Evolutionary conservation across 257 asterid species (phyloP).

Genomic region (Solanum sparsipilum): DNA sequence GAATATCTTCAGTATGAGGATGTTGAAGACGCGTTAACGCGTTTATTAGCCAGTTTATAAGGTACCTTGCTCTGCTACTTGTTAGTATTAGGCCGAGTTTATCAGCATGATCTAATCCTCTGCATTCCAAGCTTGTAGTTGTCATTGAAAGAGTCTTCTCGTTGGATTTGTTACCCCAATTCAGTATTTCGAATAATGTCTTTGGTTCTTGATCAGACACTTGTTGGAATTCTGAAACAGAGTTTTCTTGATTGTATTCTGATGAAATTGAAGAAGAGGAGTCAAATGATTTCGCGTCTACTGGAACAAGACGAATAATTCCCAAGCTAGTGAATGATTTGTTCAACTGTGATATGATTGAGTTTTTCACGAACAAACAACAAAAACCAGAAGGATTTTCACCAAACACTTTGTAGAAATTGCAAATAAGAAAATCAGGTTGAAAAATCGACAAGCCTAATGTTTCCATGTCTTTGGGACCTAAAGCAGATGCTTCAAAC

Average conservation of each 20-base stretch:
- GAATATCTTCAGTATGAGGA: conserved; percentile 53
- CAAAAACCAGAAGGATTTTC: conserved; percentile 82
- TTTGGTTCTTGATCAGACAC: conserved; percentile 1
- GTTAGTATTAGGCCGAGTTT: conserved; percentile 45
- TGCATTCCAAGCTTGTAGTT: conserved; percentile 16
- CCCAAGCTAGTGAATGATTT: conserved; percentile 35
- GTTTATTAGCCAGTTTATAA: conserved; percentile 57
- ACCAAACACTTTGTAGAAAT: conserved; percentile 70
- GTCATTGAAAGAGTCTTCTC: not conserved
- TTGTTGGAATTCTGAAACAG: not conserved
- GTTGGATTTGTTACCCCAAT: not conserved
- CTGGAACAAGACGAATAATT: conserved; percentile 43
- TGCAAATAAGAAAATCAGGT: conserved; percentile 65
- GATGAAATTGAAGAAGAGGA: not conserved
- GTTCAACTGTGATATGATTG: conserved; percentile 17
- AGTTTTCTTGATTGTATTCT: conserved; percentile 8
- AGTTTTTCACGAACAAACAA: conserved; percentile 58
- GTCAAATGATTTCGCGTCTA: not conserved
- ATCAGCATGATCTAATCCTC: conserved; percentile 74
- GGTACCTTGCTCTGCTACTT: conserved; percentile 44
- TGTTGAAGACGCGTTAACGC: conserved; percentile 51
- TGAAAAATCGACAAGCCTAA: conserved; percentile 66
- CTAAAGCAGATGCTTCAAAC: conserved; percentile 73
- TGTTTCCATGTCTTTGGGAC: conserved; percentile 85
- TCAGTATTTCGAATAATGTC: conserved; percentile 15